Base-by-base conservation (phyloP, 2,329 filamentous ascomycete species). In the Calonectria leucothoes region DNA sequence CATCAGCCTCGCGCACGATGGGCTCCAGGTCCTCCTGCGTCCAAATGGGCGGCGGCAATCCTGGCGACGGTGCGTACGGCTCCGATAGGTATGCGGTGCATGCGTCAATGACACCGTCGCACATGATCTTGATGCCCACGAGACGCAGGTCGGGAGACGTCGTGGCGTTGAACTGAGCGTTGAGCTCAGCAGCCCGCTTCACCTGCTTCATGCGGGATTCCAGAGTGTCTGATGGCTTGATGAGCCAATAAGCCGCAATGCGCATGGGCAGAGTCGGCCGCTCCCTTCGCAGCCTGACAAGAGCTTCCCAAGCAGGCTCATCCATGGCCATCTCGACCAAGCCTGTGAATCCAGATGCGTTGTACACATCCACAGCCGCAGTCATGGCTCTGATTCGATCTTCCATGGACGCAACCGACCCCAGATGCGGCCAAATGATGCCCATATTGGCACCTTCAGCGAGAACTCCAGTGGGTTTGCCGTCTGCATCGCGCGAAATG, bases 291-390 rank as follows among this genome's bases (percentile, higher is more conserved):
- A 88, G 80, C 1, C 82, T 82, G 1, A 86, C 79, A 4, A 89
- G 80, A 4, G 80, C 76, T 29, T 84, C 84, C 87, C 88, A 89
- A 0, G 83, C 83, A 31, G 83, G 85, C 51, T 88, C 87, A 71
- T 89, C 87, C 87, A 89, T 89, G n/a, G 87, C 88, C 88, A 89
- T 89, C 27, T 89, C 88, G 17, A 88, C 83, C 23, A 87, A 82
- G 4, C 87, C 87, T 0, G 87, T 89, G 70, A 86, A 88, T 1
- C 88, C 88, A 2, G 84, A 84, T 0, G 81, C 78, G 70, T 85
- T 84, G 70, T 89, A 89, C 5, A 84, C 83, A 4, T 83, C 75
- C 25, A 89, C 82, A 0, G 86, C 88, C 1, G 84, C 83, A 35
- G 79, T 80, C 35, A 89, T 78, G 11, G 83, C 83, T 5, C 82